Percentiles rank a stretch among this genome's conserved stretches.
Conservation (phyloP, 2,329 filamentous ascomycete genomes). For the Monilinia polystroma region DNA sequence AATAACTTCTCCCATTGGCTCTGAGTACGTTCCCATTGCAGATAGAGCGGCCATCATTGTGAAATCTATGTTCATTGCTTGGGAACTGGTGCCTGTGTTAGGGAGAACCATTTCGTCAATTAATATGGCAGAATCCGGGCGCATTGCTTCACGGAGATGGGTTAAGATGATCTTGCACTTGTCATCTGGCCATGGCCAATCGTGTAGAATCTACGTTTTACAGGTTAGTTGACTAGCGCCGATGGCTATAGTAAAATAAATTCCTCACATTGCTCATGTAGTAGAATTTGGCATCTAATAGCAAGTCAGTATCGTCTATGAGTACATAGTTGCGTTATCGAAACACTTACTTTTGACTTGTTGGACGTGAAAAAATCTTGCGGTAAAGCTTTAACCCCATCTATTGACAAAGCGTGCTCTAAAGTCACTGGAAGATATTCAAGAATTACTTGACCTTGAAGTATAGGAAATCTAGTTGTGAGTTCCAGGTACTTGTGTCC, state of each 20-base stretch:
- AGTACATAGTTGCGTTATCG: neutral
- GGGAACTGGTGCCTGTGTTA: conserved; percentile 38
- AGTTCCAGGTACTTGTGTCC: conserved; percentile 43
- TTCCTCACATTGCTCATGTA: conserved; percentile 39
- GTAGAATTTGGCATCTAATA: conserved; percentile 37
- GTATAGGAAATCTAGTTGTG: conserved; percentile 38
- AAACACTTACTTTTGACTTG: conserved; percentile 32
- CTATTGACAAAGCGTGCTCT: conserved; percentile 28
- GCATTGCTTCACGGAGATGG: conserved; percentile 15
- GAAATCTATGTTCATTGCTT: conserved; percentile 40
- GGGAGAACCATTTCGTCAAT: conserved; percentile 47
- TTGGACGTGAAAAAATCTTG: conserved; percentile 38
- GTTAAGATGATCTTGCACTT: conserved; percentile 26
- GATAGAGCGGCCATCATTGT: conserved; percentile 42
- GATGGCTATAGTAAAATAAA: neutral
- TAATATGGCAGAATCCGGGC: conserved; percentile 36
- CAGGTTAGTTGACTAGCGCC: neutral
- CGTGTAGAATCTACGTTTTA: conserved; percentile 40
- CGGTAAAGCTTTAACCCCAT: conserved; percentile 38
- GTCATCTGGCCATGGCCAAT: conserved; percentile 43
- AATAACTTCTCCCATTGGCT: conserved; percentile 10
- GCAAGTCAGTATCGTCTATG: neutral
- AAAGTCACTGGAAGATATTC: conserved; percentile 44
- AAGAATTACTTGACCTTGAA: conserved; percentile 43
- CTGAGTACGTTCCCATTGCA: conserved; percentile 42